A percentile compares a stretch with the other conserved stretches of the same genome.
These are phyloP conservation scores for Debaryomyces coudertii DNA, from an alignment of 1,139 yeast species.

Conservation along the genomic window DNA sequence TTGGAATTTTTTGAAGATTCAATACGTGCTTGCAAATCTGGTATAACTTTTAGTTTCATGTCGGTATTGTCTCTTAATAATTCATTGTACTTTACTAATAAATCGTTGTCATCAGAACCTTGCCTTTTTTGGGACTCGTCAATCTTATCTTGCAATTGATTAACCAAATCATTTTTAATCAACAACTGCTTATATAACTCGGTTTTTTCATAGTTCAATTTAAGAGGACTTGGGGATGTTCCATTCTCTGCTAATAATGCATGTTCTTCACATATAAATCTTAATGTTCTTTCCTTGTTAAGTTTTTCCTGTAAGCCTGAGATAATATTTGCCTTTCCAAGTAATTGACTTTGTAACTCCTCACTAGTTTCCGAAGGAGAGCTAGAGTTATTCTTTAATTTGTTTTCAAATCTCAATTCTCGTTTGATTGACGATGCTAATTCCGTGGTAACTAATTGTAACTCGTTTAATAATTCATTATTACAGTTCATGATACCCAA, in stretches of 20 bases:
- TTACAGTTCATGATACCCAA: slow-evolving; percentile 64
- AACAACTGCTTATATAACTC: slow-evolving; percentile 51
- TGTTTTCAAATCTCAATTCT: slow-evolving; percentile 60
- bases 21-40: slow-evolving; percentile 42
- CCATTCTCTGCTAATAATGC: slow-evolving; percentile 60
- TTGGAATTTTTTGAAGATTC: slow-evolving; percentile 10
- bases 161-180: slow-evolving; percentile 50
- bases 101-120: slow-evolving; percentile 22
- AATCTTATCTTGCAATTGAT: slow-evolving; percentile 46
- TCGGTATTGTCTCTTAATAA: slow-evolving; percentile 46
- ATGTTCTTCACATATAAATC: slow-evolving; percentile 74
- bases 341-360: slow-evolving; percentile 29
- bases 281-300: slow-evolving; percentile 63
- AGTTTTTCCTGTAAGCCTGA: slow-evolving; percentile 58
- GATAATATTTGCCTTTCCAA: slow-evolving; percentile 50
- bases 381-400: slow-evolving; percentile 28
- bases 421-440: slow-evolving; percentile 71
- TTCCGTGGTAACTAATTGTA: slow-evolving; percentile 70
- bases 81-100: slow-evolving; percentile 43
- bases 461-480: slow-evolving; percentile 58
- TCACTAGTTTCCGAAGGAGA: slow-evolving; percentile 21
- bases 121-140: slow-evolving; percentile 30
- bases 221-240: slow-evolving; percentile 55
- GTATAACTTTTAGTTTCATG: slow-evolving; percentile 45
- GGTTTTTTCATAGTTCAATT: slow-evolving; percentile 59